Percentiles rank a stretch among this genome's conserved stretches.
These are phyloP conservation scores for Hsuehochloa calcarea DNA, from an alignment of 176 grass and related monocot genomes.

Conservation along the genomic window DNA sequence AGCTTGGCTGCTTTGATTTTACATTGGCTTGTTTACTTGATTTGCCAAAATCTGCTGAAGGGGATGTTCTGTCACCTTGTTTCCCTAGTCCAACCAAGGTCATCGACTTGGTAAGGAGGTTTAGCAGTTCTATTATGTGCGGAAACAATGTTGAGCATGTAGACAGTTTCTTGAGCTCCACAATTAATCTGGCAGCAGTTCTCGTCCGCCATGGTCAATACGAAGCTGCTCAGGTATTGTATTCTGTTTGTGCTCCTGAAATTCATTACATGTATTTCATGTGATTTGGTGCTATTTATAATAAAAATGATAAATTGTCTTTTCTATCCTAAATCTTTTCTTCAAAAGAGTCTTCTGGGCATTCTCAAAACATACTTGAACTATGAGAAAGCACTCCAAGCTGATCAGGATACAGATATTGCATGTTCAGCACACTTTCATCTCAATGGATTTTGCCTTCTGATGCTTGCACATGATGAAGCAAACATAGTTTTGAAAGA, in stretches of 20 bases:
- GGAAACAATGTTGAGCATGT: slow-evolving; percentile 34
- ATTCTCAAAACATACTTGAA: slow-evolving; percentile 68
- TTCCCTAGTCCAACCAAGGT: slow-evolving; percentile 60
- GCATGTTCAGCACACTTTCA: slow-evolving; percentile 63
- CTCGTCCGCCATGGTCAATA: slow-evolving; percentile 74
- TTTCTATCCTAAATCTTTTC: slow-evolving; percentile 25
- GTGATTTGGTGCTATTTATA: slow-evolving; percentile 22
- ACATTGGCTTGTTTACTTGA: slow-evolving; percentile 89
- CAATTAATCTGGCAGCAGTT: slow-evolving; percentile 52
- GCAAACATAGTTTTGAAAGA: slow-evolving; percentile 69
- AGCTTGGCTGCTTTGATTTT: slow-evolving; percentile 78
- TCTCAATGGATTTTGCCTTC: slow-evolving; percentile 88
- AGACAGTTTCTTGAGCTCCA: slow-evolving; percentile 44
- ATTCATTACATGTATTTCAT: slow-evolving; percentile 26
- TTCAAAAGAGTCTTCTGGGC: slow-evolving; percentile 62
- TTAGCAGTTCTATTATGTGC: slow-evolving; percentile 64
- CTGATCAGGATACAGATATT: slow-evolving; percentile 42
- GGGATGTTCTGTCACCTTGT: slow-evolving; percentile 38
- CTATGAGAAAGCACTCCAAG: slow-evolving; percentile 50
- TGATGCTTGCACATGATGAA: slow-evolving; percentile 67
- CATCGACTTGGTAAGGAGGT: slow-evolving; percentile 55
- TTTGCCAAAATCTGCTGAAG: slow-evolving; percentile 61
- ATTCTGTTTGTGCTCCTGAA: slow-evolving; percentile 15
- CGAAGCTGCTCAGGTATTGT: slow-evolving; percentile 77
- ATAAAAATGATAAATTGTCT: slow-evolving; percentile 4